Base-by-base conservation (phyloP, 805 yeast genomes). In the Candida takata region DNA sequence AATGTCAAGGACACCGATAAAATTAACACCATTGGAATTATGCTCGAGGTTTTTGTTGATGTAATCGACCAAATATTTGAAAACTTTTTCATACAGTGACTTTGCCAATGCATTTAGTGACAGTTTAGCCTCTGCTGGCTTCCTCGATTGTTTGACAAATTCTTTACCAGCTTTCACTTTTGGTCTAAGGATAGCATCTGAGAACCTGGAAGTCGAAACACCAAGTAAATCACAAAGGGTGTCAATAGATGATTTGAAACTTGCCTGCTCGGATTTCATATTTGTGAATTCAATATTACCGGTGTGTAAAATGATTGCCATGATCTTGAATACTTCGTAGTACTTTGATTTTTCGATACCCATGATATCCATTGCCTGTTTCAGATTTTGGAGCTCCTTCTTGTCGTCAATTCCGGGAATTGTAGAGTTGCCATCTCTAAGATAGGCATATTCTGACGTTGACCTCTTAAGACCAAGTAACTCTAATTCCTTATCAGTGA, bases 1-100 rank as follows among this genome's bases (percentile, higher is more conserved):
- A 50, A 92, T 92, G 77, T 92, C 99, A 49, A 92, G 69, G 15
- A 92, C 95, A 43, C 99, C 98, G 52, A 92, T 92, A 47, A 80
- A 90, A 36, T 75, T 69, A 16, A 63, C 59, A 4, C 67, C 58
- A 36, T 56, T 51, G 4, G 64, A 58, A 7, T 65, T 61, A 30
- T 61, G 70, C 43, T 69, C 71, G 9, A 92, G 69, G 34, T 75
- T 81, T 4, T 66, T 66, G 55, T 92, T 94, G 48, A 92, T 84
- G 36, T 74, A 71, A 36, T 69, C 70, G 10, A 92, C 95, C 26
- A 92, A 70, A 50, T 66, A 76, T 33, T 81, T 82, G 62, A 92
- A 92, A 8, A 87, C 57, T 29, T 80, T 74, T 55, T 92, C 97
- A 52, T 90, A 92, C 5, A 92, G 58, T 9, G 86, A 74, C 55